Base-by-base conservation (phyloP, 192 early-diverging fungal genomes). In the Coemansia sp. region DNA sequence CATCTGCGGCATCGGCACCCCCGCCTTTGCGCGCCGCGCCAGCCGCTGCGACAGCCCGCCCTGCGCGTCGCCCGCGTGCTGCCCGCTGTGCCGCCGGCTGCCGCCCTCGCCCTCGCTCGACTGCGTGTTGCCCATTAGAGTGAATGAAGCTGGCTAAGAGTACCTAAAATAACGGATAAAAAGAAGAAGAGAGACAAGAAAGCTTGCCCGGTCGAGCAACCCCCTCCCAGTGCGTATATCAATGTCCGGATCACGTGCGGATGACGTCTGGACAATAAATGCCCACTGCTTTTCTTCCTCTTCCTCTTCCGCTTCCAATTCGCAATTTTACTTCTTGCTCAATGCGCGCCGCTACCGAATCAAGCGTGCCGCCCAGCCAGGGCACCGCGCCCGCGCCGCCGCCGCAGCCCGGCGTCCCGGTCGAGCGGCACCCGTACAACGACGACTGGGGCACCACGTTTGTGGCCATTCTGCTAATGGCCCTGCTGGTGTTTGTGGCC, bases 391-490 rank as follows among this genome's bases (percentile, higher is more conserved):
- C 60, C n/a, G 20, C 41, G 22, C 34, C 51, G 1, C 55, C 61
- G 34, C 47, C 58, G 11, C 52, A 54, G 14, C 55, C 63, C 1
- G 59, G 59, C 20, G 1, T 55, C 8, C 72, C 72, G 1, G 27
- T 68, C 17, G 66, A 75, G 42, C 56, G 62, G 29, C 65, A 75
- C 25, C 72, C 72, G 32, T 68, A 67, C 2, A 69, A 68, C 40
- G 72, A 75, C 66, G 72, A 75, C 55, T 75, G 72, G 72, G 66
- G 46, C 17, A 65, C 62, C 5, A 75, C 72, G 5, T 48, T 68
- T 25, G 46, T 68, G 12, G 72, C 72, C 1, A 75, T 75, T 23
- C 49, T 57, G 20, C 12, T 75, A 30, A 77, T 77, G 67, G 50
- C 68, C 6, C 27, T 66, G 11, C 56, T 77, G 17, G 58, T 58